A percentile compares a stretch with the other conserved stretches of the same genome.
Evolutionary conservation across 441 rosid genomes (phyloP).

Genomic region (Brassica balearica): DNA sequence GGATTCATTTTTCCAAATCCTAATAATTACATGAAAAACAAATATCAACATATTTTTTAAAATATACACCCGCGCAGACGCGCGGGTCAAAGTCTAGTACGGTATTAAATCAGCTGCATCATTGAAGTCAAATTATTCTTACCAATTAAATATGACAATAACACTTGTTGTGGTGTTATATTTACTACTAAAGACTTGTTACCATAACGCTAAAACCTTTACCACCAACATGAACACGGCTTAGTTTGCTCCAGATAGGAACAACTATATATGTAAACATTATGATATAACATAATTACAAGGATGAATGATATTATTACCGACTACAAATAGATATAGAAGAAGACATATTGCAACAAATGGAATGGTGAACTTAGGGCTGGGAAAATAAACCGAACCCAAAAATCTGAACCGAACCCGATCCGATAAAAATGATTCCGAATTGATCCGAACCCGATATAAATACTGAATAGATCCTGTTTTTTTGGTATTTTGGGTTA

Average conservation of each 20-base stretch:
- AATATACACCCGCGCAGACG: too few species aligned
- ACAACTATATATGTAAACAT: constrained; percentile 1
- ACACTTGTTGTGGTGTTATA: not conserved
- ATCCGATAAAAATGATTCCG: too few species aligned
- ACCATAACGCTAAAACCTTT: not conserved
- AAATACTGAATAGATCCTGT: too few species aligned
- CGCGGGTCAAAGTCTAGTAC: not conserved
- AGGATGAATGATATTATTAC: not conserved
- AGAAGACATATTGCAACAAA: not conserved
- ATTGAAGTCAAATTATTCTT: not conserved
- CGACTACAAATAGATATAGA: not conserved
- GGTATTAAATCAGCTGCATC: not conserved
- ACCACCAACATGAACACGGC: not conserved
- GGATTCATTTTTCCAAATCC: too few species aligned
- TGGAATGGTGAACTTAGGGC: too few species aligned
- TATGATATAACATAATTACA: not conserved
- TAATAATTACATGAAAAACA: too few species aligned
- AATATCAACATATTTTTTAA: too few species aligned
- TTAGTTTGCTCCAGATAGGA: not conserved
- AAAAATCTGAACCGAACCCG: too few species aligned
- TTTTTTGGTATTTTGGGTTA: too few species aligned
- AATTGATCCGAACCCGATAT: too few species aligned
- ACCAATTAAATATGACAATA: constrained; percentile 1
- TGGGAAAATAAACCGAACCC: too few species aligned
- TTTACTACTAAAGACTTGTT: not conserved